These are phyloP conservation scores for Zea mays DNA, from an alignment of 176 grass and related monocot genomes.

Conservation along the genomic window DNA sequence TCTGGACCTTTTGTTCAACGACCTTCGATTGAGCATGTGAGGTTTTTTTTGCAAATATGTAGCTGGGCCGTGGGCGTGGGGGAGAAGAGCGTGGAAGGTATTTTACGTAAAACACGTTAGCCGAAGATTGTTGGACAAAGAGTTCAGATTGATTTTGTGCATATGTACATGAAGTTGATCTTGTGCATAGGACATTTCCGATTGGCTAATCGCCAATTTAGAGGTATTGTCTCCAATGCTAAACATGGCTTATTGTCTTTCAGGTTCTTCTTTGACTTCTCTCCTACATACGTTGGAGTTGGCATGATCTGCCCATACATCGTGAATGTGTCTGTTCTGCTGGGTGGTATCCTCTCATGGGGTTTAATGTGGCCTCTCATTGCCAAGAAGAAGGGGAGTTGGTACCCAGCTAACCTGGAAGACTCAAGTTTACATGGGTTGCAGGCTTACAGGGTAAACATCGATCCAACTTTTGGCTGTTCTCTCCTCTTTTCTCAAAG, in stretches of 20 bases:
- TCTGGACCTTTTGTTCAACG: too few species aligned
- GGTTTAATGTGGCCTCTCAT: slow-evolving; percentile 79
- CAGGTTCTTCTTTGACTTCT: slow-evolving; percentile 77
- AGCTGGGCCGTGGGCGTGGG: too few species aligned
- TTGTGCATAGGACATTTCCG: neutral
- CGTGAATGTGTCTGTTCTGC: slow-evolving; percentile 64
- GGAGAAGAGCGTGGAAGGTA: too few species aligned
- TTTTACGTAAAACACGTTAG: too few species aligned
- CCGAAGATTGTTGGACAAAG: too few species aligned
- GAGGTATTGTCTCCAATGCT: slow-evolving; percentile 28
- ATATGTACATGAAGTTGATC: too few species aligned
- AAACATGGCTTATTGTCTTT: slow-evolving; percentile 23
- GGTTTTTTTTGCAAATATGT: too few species aligned
- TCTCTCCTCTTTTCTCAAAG: slow-evolving; percentile 4
- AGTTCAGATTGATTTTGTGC: too few species aligned
- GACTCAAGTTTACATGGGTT: slow-evolving; percentile 57
- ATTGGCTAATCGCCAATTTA: slow-evolving; percentile 3
- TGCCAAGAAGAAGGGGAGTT: slow-evolving; percentile 54
- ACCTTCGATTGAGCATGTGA: too few species aligned
- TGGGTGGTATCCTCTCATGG: slow-evolving; percentile 66
- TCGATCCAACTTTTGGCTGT: neutral
- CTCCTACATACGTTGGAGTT: slow-evolving; percentile 68
- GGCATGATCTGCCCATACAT: slow-evolving; percentile 74
- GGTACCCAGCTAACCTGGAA: slow-evolving; percentile 36
- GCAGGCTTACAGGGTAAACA: slow-evolving; percentile 65